phyloP scores from a whole-genome alignment of 352 stramenopile genomes.

The Globisporangium irregulare region DNA sequence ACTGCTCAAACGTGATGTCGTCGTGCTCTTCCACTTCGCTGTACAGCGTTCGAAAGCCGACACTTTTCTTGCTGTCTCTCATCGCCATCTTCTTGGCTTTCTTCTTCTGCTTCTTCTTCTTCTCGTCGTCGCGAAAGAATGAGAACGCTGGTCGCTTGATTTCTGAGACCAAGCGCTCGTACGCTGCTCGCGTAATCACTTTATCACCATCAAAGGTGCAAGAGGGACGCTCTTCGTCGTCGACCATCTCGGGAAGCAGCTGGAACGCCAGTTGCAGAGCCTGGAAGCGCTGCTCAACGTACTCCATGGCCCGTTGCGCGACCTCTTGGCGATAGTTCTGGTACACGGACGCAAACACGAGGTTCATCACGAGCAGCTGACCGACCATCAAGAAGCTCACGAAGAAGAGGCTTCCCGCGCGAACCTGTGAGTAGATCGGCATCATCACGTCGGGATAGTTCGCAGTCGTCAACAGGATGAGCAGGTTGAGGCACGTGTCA shows the following conservation, averaged over 20 bases:
- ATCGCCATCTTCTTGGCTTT: neutral
- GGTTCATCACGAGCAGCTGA: constrained; percentile 79
- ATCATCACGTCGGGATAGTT: constrained; percentile 87
- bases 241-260: constrained; percentile 24
- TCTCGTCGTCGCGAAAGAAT: constrained; percentile 24
- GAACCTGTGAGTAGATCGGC: constrained; percentile 47
- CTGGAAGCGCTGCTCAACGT: constrained; percentile 32
- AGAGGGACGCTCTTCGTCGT: constrained; percentile 2
- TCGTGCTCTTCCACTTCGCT: constrained; percentile 16
- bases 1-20: constrained; percentile 27
- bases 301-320: constrained; percentile 25
- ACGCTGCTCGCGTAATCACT: constrained; percentile 24
- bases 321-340: constrained; percentile 59
- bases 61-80: neutral
- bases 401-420: constrained; percentile 60
- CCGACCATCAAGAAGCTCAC: constrained; percentile 65
- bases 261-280: constrained; percentile 54
- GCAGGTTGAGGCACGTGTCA: constrained; percentile 52
- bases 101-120: constrained; percentile 12
- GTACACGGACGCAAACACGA: constrained; percentile 73
- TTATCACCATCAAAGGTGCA: constrained; percentile 17
- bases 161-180: constrained; percentile 27
- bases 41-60: constrained; percentile 1
- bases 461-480: constrained; percentile 71
- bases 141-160: constrained; percentile 32